These are phyloP conservation scores for Populus alba DNA, from an alignment of 345 rosid genomes.

Conservation along the genomic window DNA sequence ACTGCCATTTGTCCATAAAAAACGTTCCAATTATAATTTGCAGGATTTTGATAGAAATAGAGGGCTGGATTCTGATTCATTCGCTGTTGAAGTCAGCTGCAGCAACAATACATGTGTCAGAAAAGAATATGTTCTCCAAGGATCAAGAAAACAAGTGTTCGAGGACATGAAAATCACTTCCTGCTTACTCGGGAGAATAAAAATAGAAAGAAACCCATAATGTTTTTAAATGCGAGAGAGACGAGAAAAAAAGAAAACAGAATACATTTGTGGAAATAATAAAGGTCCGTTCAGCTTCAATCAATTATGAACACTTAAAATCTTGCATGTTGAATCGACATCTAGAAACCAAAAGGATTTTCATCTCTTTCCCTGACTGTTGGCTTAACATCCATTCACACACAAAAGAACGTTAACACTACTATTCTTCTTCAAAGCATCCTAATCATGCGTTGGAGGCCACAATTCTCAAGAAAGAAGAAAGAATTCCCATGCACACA, in stretches of 20 bases:
- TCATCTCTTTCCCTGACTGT: background rate
- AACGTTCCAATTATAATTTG: conserved; percentile 51
- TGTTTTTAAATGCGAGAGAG: too few relatives aligned
- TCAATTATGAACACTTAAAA: background rate
- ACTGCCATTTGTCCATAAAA: conserved; percentile 64
- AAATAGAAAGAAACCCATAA: too few relatives aligned
- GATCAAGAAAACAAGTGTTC: background rate
- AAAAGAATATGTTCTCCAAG: background rate
- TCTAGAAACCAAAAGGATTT: background rate
- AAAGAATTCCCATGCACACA: background rate
- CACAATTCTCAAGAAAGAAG: background rate
- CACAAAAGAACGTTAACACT: background rate
- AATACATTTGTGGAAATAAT: too few relatives aligned
- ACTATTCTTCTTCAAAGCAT: background rate
- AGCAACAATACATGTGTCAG: background rate
- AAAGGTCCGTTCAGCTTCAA: too few relatives aligned
- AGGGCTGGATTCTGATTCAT: too few relatives aligned
- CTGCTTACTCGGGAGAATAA: too few relatives aligned
- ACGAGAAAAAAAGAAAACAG: too few relatives aligned
- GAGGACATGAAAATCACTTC: background rate
- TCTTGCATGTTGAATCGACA: background rate
- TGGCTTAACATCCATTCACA: background rate
- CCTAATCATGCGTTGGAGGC: background rate
- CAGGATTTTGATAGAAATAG: too few relatives aligned
- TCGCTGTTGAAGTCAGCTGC: too few relatives aligned